Base-by-base conservation (phyloP, 257 asterid species). In the Solanum peruvianum region DNA sequence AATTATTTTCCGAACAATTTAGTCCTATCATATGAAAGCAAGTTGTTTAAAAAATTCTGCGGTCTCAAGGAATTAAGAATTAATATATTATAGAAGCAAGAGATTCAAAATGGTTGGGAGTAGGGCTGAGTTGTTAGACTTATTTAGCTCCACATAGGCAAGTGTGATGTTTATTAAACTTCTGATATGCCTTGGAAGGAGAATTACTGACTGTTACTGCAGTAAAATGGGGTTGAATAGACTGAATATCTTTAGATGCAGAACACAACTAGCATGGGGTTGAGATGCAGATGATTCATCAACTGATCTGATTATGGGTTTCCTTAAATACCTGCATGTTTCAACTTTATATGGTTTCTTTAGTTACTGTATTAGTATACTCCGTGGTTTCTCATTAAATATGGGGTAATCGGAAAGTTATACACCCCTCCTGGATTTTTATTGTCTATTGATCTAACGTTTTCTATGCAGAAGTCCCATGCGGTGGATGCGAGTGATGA, bases 401-500 rank as follows among this genome's bases (percentile, higher is more conserved):
- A 85, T 41, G 9, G 18, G 44, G 11, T 69, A 25, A 47, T 37
- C 13, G 20, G 44, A 16, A 72, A 72, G 29, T 11, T 11, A 21
- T 72, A n/a, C 35, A 21, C 37, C 37, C 41, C 83, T 42, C n/a
- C 31, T 27, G 42, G 16, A 25, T 78, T 45, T 27, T 35, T 78
- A 8, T 78, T 44, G 25, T 42, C 39, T 78, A 15, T 78, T 45
- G 66, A 45, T 13, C 83, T 41, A n/a, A 23, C 6, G 20, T 78
- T 45, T 44, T 23, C 52, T 33, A 71, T 88, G 33, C 91, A 96
- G 98, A 94, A 94, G 88, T 89, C 96, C 42, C 87, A 86, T 75
- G 93, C 86, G 85, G 94, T 85, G 39, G 98, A 94, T 66, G 98
- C 93, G 90, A 88, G 93, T 42, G 99, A 96, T 60, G 99, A 95